Conservation (phyloP, 2,329 filamentous ascomycete genomes). For the Davidsoniella eucalypti region DNA sequence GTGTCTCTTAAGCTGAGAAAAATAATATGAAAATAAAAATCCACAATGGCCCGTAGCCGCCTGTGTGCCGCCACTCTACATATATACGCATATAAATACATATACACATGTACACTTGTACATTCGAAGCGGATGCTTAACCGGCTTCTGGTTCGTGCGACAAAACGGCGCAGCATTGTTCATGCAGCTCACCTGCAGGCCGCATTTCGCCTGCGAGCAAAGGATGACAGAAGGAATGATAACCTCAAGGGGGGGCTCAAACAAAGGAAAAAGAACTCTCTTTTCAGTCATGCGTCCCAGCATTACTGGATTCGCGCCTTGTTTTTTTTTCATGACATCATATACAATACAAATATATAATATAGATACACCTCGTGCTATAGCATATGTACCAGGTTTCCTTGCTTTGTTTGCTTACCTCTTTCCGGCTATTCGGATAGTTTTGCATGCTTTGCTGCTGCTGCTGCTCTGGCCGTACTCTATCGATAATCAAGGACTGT, state of each 20-base stretch:
- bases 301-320: neutral
- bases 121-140: neutral
- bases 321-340: neutral
- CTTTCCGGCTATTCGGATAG: no score
- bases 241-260: neutral
- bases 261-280: neutral
- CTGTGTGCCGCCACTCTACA: no score
- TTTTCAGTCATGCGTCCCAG: no score
- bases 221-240: neutral
- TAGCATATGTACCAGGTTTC: no score
- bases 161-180: neutral
- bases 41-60: no score
- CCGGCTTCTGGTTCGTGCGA: neutral
- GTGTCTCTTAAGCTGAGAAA: no score
- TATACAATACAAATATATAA: neutral
- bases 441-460: neutral
- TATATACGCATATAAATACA: neutral
- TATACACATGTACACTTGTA: neutral
- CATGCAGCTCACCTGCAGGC: neutral
- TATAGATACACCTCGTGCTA: no score
- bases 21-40: no score
- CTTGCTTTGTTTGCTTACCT: neutral
- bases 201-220: neutral
- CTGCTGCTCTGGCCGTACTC: neutral
- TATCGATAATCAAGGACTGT: slow-evolving; percentile 1